A percentile compares a stretch with the other conserved stretches of the same genome.
These are phyloP conservation scores for Solanum hybrid DNA, from an alignment of 305 asterid species.

Conservation along the genomic window DNA sequence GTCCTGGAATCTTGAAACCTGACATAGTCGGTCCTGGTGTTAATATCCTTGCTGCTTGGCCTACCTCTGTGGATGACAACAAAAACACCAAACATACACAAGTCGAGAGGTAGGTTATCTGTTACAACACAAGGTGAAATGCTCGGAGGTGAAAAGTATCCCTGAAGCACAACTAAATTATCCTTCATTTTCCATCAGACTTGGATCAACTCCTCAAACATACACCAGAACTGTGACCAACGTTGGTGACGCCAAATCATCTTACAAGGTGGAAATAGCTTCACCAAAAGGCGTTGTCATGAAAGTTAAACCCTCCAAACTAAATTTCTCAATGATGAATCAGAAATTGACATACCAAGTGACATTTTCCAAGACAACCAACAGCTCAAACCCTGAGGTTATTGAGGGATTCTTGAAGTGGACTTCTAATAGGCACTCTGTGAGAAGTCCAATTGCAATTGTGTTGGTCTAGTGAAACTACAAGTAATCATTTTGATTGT, in stretches of 20 bases:
- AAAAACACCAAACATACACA: constrained; percentile 24
- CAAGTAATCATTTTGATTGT: background rate
- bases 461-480: background rate
- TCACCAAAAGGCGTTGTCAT: constrained; percentile 21
- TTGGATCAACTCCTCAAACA: constrained; percentile 17
- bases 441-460: constrained; percentile 35
- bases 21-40: constrained; percentile 51
- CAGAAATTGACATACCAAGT: constrained; percentile 27
- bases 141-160: constrained; percentile 20
- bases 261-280: constrained; percentile 19
- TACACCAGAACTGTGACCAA: constrained; percentile 37
- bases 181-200: constrained; percentile 33
- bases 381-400: background rate
- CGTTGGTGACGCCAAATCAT: constrained; percentile 28
- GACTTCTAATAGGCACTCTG: constrained; percentile 26
- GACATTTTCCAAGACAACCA: constrained; percentile 15
- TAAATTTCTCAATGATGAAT: constrained; percentile 19
- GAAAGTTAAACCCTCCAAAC: constrained; percentile 11
- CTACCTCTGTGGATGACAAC: constrained; percentile 11
- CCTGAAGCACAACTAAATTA: constrained; percentile 32
- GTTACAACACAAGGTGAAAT: constrained; percentile 19
- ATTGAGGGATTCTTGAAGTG: constrained; percentile 30
- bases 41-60: constrained; percentile 41
- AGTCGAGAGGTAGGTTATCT: constrained; percentile 16
- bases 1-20: constrained; percentile 45